Evolutionary conservation across 345 rosid genomes (phyloP).

Genomic region (Sapria himalayana): DNA sequence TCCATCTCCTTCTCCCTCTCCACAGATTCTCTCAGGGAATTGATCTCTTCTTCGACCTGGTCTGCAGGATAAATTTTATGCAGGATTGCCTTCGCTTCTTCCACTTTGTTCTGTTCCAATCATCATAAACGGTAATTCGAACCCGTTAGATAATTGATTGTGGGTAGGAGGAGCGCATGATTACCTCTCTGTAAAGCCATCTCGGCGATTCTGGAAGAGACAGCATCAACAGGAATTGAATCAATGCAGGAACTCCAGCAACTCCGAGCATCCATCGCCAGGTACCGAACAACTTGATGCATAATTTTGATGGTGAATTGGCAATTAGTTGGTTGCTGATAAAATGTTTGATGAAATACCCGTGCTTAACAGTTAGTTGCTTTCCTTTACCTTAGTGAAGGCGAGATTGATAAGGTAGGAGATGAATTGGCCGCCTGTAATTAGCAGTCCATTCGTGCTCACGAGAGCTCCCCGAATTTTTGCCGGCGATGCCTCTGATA

Average conservation of each 20-base stretch:
- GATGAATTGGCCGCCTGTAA: conserved; percentile 76
- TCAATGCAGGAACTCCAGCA: conserved; percentile 34
- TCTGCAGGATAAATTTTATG: conserved; percentile 42
- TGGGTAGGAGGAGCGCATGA: neutral
- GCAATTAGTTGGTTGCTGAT: too few relatives aligned
- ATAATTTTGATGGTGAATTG: too few relatives aligned
- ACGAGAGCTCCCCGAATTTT: conserved; percentile 82
- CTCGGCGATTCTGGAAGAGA: conserved; percentile 76
- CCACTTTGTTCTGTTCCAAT: conserved; percentile 17
- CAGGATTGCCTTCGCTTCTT: conserved; percentile 39
- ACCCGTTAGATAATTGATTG: neutral
- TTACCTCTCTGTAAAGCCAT: conserved; percentile 50
- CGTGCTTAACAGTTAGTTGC: too few relatives aligned
- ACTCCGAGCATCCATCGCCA: conserved; percentile 98
- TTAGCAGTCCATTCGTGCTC: conserved; percentile 51
- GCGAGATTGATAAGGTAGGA: conserved; percentile 73
- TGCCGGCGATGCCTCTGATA: conserved; percentile 84
- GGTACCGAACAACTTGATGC: conserved; percentile 44
- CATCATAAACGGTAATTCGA: neutral
- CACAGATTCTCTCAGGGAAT: conserved; percentile 23
- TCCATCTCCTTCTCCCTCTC: conserved; percentile 41
- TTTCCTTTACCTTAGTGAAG: conserved; percentile 49
- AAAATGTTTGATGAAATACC: too few relatives aligned
- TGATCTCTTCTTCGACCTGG: conserved; percentile 41
- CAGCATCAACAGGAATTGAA: conserved; percentile 51